Evolutionary conservation across 768 basidiomycete species (phyloP).

Genomic region (Amanita pseudoporphyria): DNA sequence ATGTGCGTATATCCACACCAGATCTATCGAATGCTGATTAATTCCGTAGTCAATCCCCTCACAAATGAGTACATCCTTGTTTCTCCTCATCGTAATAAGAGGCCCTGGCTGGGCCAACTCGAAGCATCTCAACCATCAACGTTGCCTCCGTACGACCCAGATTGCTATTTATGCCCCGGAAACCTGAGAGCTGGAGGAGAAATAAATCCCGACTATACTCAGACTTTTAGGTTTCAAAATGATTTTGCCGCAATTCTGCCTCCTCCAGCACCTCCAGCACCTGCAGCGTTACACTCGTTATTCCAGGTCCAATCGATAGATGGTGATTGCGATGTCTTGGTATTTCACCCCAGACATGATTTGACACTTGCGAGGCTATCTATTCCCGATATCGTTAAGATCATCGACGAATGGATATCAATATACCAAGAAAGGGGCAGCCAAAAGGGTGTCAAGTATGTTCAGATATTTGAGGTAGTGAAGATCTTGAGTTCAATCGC

Average conservation of each 20-base stretch:
- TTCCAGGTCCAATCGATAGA: constrained; percentile 57
- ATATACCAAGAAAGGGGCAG: constrained; percentile 52
- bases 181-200: constrained; percentile 68
- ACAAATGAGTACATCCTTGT: constrained; percentile 70
- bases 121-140: constrained; percentile 47
- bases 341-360: constrained; percentile 83
- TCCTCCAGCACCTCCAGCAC: constrained; percentile 42
- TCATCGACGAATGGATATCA: constrained; percentile 67
- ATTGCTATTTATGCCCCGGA: constrained; percentile 85
- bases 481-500: not conserved
- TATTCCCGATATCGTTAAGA: constrained; percentile 42
- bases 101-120: constrained; percentile 87
- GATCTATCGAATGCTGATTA: not conserved
- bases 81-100: constrained; percentile 82
- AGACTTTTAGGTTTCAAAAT: constrained; percentile 67
- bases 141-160: constrained; percentile 56
- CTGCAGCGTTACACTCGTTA: constrained; percentile 47
- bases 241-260: constrained; percentile 78
- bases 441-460: constrained; percentile 63
- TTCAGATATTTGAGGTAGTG: constrained; percentile 83
- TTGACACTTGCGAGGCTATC: constrained; percentile 67
- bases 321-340: constrained; percentile 81
- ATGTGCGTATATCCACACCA: constrained; percentile 30
- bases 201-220: constrained; percentile 54
- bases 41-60: constrained; percentile 63